phyloP scores from a whole-genome alignment of 2,329 filamentous ascomycete species.

The Cladosporium oxysporum region DNA sequence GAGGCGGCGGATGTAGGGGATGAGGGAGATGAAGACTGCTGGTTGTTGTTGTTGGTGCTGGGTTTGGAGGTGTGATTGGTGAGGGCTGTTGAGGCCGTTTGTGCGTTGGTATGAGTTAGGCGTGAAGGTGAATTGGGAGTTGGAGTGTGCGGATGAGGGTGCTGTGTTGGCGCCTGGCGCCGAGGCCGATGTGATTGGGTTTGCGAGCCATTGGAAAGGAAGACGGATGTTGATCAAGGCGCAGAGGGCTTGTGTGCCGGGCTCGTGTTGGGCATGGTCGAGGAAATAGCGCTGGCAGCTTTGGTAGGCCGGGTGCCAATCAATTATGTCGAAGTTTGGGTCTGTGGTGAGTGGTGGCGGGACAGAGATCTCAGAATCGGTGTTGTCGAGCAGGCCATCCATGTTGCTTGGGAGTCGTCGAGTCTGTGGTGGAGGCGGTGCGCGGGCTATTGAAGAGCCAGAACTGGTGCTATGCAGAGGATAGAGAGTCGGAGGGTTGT shows the following conservation, averaged over 20 bases:
- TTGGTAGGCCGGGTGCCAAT: constrained; percentile 90
- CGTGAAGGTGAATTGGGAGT: constrained; percentile 28
- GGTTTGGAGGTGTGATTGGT: constrained; percentile 36
- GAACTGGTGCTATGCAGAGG: background rate
- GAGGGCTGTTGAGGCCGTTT: constrained; percentile 24
- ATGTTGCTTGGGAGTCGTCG: constrained; percentile 8
- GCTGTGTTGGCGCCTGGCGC: constrained; percentile 18
- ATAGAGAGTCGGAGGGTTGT: background rate
- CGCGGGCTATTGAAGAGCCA: background rate
- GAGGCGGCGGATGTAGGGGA: constrained; percentile 87
- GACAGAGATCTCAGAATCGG: background rate
- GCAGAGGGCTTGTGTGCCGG: constrained; percentile 80
- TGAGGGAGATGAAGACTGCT: constrained; percentile 62
- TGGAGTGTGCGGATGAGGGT: constrained; percentile 19
- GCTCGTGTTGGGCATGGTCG: constrained; percentile 83
- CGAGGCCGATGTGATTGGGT: constrained; percentile 48
- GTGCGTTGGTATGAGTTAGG: constrained; percentile 38
- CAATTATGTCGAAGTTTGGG: constrained; percentile 74
- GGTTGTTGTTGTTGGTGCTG: constrained; percentile 9
- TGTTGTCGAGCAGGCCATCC: constrained; percentile 17
- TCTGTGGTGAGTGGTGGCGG: constrained; percentile 40
- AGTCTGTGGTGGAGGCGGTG: constrained; percentile 1
- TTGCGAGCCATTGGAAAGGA: constrained; percentile 71
- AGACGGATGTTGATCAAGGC: constrained; percentile 90
- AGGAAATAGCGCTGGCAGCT: constrained; percentile 90